Conservation (phyloP, 805 yeast species). For the Yarrowia alimentaria region DNA sequence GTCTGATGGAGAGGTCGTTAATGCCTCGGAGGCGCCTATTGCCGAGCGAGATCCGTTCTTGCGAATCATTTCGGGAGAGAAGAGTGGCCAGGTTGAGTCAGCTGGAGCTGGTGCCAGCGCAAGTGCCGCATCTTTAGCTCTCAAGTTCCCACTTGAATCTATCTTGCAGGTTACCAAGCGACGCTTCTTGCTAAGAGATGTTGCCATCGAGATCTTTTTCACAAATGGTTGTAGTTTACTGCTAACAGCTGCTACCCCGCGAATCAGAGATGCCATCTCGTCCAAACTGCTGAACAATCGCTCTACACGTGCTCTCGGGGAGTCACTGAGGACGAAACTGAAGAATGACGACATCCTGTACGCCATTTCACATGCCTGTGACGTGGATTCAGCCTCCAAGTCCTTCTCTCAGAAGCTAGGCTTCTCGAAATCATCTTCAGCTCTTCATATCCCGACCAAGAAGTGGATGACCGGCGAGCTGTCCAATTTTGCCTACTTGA, state of each 20-base stretch:
- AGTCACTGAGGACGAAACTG: conserved; percentile 13
- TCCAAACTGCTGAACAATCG: conserved; percentile 17
- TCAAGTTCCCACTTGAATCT: conserved; percentile 42
- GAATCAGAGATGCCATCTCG: conserved; percentile 11
- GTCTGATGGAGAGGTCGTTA: conserved; percentile 56
- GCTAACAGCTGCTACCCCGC: conserved; percentile 57
- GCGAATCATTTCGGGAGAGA: conserved; percentile 56
- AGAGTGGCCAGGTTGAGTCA: conserved; percentile 30
- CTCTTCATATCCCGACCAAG: conserved; percentile 46
- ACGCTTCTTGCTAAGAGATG: conserved; percentile 73
- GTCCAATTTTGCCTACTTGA: conserved; percentile 78
- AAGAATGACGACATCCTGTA: conserved; percentile 21
- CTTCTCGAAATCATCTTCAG: conserved; percentile 10
- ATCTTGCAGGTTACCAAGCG: conserved; percentile 68
- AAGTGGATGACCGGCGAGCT: conserved; percentile 77
- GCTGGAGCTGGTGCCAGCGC: neutral
- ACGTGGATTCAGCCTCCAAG: conserved; percentile 12
- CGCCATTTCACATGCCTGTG: conserved; percentile 25
- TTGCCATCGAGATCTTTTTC: conserved; percentile 76
- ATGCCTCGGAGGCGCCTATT: conserved; percentile 62
- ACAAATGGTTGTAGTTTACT: conserved; percentile 68
- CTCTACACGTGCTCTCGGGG: conserved; percentile 6
- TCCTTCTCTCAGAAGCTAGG: conserved; percentile 15
- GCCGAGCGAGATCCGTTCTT: conserved; percentile 66
- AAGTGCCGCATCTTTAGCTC: conserved; percentile 11